Conservation (phyloP, 768 basidiomycete species). For the Chalciporus sphaerocephalus region DNA sequence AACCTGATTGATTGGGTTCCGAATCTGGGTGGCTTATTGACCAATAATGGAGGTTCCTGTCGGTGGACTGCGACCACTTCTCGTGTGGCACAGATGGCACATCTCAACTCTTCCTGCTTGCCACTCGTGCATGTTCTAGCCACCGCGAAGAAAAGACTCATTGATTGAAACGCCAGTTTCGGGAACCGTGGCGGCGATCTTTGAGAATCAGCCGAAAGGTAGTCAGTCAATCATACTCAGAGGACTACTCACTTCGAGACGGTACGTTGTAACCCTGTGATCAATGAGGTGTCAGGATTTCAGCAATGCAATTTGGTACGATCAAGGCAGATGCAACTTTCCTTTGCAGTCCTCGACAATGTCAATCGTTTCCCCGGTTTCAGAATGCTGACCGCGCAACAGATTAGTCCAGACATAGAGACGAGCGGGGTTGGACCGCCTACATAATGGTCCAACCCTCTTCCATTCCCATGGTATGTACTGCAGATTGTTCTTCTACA, state of each 20-base stretch:
- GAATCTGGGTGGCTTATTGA: not conserved
- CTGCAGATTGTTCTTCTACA: conserved; percentile 25
- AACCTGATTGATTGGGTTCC: not conserved
- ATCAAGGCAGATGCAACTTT: not conserved
- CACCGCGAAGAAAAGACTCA: not conserved
- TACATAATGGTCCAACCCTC: conserved; percentile 31
- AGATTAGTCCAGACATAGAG: conserved; percentile 1
- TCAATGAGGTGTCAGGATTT: not conserved
- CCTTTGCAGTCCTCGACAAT: not conserved
- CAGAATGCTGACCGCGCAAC: not conserved
- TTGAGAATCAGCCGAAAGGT: not conserved
- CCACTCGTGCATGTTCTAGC: not conserved
- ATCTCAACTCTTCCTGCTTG: not conserved
- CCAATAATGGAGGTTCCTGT: not conserved
- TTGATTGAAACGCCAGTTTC: not conserved
- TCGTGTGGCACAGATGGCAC: not conserved
- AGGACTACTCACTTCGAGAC: not conserved
- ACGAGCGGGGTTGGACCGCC: conserved; percentile 6
- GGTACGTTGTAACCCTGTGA: not conserved
- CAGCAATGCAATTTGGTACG: not conserved
- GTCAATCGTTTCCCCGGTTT: conserved; percentile 1
- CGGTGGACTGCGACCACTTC: conserved; percentile 3
- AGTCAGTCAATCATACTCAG: not conserved
- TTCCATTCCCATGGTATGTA: conserved; percentile 52
- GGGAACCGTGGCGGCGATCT: too few relatives aligned